These are phyloP conservation scores for Carpinus fangiana DNA, from an alignment of 306 rosid genomes.

Conservation along the genomic window DNA sequence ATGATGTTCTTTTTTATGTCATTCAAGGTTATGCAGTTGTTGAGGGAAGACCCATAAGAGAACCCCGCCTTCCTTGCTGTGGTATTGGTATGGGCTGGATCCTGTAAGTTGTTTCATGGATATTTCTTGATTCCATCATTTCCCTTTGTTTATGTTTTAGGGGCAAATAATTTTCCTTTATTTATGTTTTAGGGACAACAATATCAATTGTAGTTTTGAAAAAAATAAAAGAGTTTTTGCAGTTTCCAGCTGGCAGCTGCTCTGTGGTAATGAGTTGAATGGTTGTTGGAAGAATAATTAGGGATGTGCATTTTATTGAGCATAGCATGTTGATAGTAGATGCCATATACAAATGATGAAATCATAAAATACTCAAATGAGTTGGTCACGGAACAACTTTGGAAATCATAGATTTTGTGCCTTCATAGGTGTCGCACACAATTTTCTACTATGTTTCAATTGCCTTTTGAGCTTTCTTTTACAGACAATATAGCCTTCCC, in stretches of 20 bases:
- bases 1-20: not conserved
- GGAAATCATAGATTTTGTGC: not conserved
- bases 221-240: not conserved
- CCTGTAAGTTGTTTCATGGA: conserved; percentile 52
- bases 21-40: conserved; percentile 61
- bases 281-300: not conserved
- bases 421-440: not conserved
- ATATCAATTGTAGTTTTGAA: not conserved
- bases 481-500: not conserved
- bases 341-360: not conserved
- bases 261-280: not conserved
- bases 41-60: conserved; percentile 56
- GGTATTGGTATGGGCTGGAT: conserved; percentile 81
- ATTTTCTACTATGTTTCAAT: not conserved
- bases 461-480: not conserved
- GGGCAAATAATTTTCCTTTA: not conserved
- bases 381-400: not conserved
- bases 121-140: not conserved
- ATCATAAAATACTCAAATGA: not conserved
- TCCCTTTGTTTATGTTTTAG: not conserved
- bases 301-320: not conserved
- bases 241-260: not conserved
- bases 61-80: conserved; percentile 69
- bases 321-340: not conserved
- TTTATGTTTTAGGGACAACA: not conserved